These are phyloP conservation scores for Phytophthora hybrid DNA, from an alignment of 352 stramenopile species.

Conservation along the genomic window DNA sequence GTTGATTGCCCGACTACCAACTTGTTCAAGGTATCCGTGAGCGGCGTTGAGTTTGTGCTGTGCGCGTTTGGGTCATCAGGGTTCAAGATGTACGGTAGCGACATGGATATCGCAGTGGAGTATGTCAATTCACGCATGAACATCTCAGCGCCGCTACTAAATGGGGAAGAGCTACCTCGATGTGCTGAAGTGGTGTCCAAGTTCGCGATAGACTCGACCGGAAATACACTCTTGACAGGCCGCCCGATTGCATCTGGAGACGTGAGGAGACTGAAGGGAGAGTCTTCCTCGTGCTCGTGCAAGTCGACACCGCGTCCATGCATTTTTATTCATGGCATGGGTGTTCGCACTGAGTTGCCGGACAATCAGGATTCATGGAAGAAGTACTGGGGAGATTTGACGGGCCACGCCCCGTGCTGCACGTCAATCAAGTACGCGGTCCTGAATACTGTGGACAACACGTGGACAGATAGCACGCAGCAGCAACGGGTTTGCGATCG, in stretches of 20 bases:
- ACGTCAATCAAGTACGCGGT: conserved; percentile 27
- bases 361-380: background rate
- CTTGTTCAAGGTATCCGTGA: conserved; percentile 9
- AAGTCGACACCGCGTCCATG: background rate
- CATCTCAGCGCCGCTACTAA: conserved; percentile 4
- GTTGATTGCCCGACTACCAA: background rate
- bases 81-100: conserved; percentile 17
- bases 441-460: conserved; percentile 20
- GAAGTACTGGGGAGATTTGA: conserved; percentile 33
- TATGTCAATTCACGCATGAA: background rate
- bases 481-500: conserved; percentile 32
- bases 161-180: background rate
- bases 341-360: background rate
- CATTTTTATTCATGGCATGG: conserved; percentile 5
- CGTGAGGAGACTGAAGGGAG: background rate
- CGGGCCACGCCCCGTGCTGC: conserved; percentile 28
- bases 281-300: background rate
- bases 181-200: background rate
- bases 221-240: background rate
- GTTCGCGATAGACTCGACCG: background rate
- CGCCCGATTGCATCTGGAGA: background rate
- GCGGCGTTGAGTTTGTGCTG: conserved; percentile 15
- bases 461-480: conserved; percentile 16
- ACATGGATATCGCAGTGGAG: conserved; percentile 22
- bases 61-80: conserved; percentile 1